Evolutionary conservation across 495 filamentous ascomycete genomes (phyloP).

Genomic region (Penicillium bialowiezense): DNA sequence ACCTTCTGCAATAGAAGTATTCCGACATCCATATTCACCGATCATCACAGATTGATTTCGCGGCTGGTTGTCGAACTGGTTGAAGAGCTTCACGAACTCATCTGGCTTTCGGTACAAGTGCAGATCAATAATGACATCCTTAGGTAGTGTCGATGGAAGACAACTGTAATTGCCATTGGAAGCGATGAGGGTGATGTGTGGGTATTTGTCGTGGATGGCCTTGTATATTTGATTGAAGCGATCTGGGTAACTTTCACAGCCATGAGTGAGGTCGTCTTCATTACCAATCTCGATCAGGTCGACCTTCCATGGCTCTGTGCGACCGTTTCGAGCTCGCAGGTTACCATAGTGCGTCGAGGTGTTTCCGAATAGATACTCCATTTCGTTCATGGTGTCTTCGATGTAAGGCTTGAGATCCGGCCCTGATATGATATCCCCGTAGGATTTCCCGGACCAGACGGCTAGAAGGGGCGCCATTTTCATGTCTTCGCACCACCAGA

Average conservation of each 20-base stretch:
- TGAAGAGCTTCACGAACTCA: slow-evolving; percentile 51
- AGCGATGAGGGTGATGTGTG: slow-evolving; percentile 41
- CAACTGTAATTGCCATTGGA: slow-evolving; percentile 35
- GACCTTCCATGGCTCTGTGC: slow-evolving; percentile 42
- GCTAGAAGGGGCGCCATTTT: slow-evolving; percentile 54
- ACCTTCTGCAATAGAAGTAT: slow-evolving; percentile 38
- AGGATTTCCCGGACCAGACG: slow-evolving; percentile 62
- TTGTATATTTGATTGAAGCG: slow-evolving; percentile 45
- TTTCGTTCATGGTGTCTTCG: slow-evolving; percentile 59
- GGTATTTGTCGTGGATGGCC: slow-evolving; percentile 44
- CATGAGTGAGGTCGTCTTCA: slow-evolving; percentile 50
- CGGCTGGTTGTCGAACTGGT: slow-evolving; percentile 51
- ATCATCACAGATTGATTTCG: slow-evolving; percentile 42
- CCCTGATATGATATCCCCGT: slow-evolving; percentile 42
- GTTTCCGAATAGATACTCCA: slow-evolving; percentile 44
- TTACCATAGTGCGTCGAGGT: slow-evolving; percentile 34
- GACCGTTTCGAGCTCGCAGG: slow-evolving; percentile 42
- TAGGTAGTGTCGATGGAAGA: slow-evolving; percentile 26
- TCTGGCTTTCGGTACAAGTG: slow-evolving; percentile 52
- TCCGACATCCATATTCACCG: slow-evolving; percentile 56
- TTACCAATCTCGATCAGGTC: slow-evolving; percentile 56
- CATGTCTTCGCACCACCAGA: slow-evolving; percentile 65
- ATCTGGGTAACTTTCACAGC: slow-evolving; percentile 40
- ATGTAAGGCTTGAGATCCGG: slow-evolving; percentile 40
- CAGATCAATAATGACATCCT: slow-evolving; percentile 41